Conservation (phyloP, 2,329 filamentous ascomycete genomes). For the Leptodontidium sp. region DNA sequence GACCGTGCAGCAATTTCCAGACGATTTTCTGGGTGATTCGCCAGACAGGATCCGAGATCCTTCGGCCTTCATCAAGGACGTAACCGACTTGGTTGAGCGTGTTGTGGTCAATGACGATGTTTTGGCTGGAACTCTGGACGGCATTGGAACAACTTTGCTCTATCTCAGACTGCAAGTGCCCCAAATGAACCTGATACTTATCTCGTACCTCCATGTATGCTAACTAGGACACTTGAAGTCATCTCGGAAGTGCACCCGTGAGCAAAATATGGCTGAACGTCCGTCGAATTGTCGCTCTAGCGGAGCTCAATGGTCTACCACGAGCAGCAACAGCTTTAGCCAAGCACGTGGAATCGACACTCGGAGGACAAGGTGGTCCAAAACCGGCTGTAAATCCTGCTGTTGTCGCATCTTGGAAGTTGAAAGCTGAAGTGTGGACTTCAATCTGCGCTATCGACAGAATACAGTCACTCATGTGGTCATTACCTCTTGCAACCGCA, state of each 20-base stretch:
- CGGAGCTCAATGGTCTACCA: slow-evolving; percentile 24
- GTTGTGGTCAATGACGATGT: slow-evolving; percentile 18
- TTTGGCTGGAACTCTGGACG: slow-evolving; percentile 21
- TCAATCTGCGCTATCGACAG: slow-evolving; percentile 25
- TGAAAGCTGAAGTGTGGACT: slow-evolving; percentile 22
- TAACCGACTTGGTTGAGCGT: slow-evolving; percentile 21
- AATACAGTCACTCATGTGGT: slow-evolving; percentile 25
- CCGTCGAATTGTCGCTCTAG: slow-evolving; percentile 22
- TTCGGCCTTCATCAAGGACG: slow-evolving; percentile 17
- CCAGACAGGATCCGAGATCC: slow-evolving; percentile 13
- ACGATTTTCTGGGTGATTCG: slow-evolving; percentile 7
- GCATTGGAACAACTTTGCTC: slow-evolving; percentile 18
- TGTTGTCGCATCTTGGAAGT: slow-evolving; percentile 14
- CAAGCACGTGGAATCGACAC: slow-evolving; percentile 6
- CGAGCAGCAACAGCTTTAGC: slow-evolving; percentile 17
- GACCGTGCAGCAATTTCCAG: slow-evolving; percentile 23
- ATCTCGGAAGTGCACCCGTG: slow-evolving; percentile 17
- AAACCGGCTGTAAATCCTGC: background rate
- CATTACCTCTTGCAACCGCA: slow-evolving; percentile 20
- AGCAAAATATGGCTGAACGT: slow-evolving; percentile 20
- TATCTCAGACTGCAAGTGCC: slow-evolving; percentile 21
- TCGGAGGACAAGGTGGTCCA: background rate
- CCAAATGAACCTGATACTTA: background rate
- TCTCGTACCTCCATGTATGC: no score
- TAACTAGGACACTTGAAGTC: background rate